Evolutionary conservation across 805 yeast species (phyloP).

Genomic region (Teunomyces pallodes): DNA sequence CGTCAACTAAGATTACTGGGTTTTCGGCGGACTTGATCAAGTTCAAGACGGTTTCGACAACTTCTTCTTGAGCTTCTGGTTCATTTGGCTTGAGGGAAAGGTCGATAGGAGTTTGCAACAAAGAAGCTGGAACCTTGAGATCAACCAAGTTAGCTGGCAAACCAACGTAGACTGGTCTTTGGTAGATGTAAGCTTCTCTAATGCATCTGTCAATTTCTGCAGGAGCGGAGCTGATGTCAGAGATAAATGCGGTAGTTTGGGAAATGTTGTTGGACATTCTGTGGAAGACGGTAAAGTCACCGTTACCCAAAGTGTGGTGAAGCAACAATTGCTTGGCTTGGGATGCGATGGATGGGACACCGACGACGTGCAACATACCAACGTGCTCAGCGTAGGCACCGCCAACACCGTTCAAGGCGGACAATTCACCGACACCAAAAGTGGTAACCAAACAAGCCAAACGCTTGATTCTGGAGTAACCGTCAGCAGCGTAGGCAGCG

Average conservation of each 20-base stretch:
- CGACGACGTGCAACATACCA: constrained; percentile 33
- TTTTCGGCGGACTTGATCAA: constrained; percentile 22
- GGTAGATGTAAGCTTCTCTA: constrained; percentile 31
- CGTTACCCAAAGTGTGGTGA: constrained; percentile 44
- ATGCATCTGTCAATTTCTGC: constrained; percentile 33
- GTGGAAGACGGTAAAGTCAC: constrained; percentile 40
- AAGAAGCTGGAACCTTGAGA: constrained; percentile 27
- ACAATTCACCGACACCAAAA: constrained; percentile 35
- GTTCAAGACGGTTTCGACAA: constrained; percentile 21
- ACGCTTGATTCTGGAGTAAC: constrained; percentile 26
- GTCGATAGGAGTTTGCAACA: constrained; percentile 29
- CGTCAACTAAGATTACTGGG: constrained; percentile 31
- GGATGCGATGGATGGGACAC: constrained; percentile 32
- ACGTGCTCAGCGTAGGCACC: constrained; percentile 38
- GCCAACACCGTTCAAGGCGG: constrained; percentile 35
- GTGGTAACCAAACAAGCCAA: constrained; percentile 31
- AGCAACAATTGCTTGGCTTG: constrained; percentile 38
- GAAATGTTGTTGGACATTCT: constrained; percentile 33
- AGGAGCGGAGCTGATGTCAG: constrained; percentile 26
- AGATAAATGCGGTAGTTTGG: constrained; percentile 28
- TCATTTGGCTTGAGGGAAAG: constrained; percentile 27
- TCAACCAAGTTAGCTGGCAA: constrained; percentile 37
- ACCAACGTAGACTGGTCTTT: constrained; percentile 34
- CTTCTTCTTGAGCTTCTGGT: constrained; percentile 32
- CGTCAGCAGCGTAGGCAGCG: constrained; percentile 26